Evolutionary conservation across 2,329 filamentous ascomycete species (phyloP), one percentile per base, ranked within the genome.

Genomic region (Penicillium sumatraense): DNA sequence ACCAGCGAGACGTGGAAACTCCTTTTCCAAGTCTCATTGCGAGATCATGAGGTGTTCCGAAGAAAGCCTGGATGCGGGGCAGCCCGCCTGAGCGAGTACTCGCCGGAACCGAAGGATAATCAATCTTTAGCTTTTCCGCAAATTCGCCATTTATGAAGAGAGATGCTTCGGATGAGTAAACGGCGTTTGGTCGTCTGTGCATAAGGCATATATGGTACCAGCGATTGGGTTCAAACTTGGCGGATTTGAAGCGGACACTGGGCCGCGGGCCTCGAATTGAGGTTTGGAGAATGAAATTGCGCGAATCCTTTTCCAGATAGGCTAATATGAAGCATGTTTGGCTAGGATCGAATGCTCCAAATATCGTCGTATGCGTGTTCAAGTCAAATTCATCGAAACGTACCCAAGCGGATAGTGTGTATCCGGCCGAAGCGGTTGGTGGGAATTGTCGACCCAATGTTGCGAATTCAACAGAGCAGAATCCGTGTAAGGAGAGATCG

Each of bases 161-260:
- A 11, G 89, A 89, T 16, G 93, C 93, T 66, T 91, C 91, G 66
- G 90, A 90, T 2, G 88, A 84, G 9, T 84, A 83, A 71, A 90
- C 87, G 1, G 90, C 86, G 72, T 88, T 91, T 8, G 89, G 87
- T 31, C 88, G 85, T 47, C 89, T 87, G 74, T 99, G 95, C 21
- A 95, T 90, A 58, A 99, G 78, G 40, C 89, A 91, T 65, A 99
- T 85, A 73, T 99, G 95, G 73, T 99, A 99, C 95, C 95, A 99
- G 64, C 80, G 83, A 51, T 86, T 84, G 59, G 89, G 83, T 64
- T 87, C 80, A 68, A 99, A 98, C 0, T 82, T 79, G 10, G 88
- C 85, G 2, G 89, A 89, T 72, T 95, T 96, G 81, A 99, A 99
- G 53, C 95, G 86, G 44, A 99, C 90, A 73, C 93, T 98, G 2